Evolutionary conservation across 768 basidiomycete species (phyloP).

Genomic region (Termitomyces sp.): DNA sequence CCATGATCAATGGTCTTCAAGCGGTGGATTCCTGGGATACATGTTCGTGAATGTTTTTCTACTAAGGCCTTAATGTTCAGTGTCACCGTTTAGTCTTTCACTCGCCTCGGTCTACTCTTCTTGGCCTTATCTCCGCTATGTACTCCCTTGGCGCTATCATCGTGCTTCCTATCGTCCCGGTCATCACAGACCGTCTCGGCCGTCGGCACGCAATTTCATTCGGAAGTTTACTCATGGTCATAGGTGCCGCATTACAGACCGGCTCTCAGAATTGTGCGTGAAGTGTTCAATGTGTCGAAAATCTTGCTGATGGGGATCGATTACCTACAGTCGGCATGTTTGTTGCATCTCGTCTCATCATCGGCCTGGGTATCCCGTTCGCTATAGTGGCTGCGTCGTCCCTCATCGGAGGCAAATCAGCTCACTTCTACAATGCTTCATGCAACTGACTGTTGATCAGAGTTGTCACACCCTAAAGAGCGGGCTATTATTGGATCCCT

Average conservation of each 20-base stretch:
- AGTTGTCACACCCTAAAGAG: conserved; percentile 68
- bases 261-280: conserved; percentile 46
- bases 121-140: conserved; percentile 56
- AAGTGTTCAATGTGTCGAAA: neutral
- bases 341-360: conserved; percentile 47
- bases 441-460: conserved; percentile 18
- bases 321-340: conserved; percentile 50
- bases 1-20: conserved; percentile 63
- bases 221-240: conserved; percentile 47
- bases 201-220: conserved; percentile 47
- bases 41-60: conserved; percentile 29
- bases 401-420: conserved; percentile 45
- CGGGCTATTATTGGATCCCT: conserved; percentile 61
- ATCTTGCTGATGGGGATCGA: neutral
- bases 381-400: conserved; percentile 64
- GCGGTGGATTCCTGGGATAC: conserved; percentile 53
- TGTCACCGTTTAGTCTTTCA: conserved; percentile 39
- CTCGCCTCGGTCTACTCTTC: conserved; percentile 46
- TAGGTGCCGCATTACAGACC: conserved; percentile 43
- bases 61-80: neutral
- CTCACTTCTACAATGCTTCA: neutral
- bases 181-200: conserved; percentile 47
- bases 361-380: conserved; percentile 59
- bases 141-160: conserved; percentile 59
- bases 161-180: conserved; percentile 50